These are phyloP conservation scores for Myriosclerotinia curreyana DNA, from an alignment of 2,329 filamentous ascomycete genomes.

Conservation along the genomic window DNA sequence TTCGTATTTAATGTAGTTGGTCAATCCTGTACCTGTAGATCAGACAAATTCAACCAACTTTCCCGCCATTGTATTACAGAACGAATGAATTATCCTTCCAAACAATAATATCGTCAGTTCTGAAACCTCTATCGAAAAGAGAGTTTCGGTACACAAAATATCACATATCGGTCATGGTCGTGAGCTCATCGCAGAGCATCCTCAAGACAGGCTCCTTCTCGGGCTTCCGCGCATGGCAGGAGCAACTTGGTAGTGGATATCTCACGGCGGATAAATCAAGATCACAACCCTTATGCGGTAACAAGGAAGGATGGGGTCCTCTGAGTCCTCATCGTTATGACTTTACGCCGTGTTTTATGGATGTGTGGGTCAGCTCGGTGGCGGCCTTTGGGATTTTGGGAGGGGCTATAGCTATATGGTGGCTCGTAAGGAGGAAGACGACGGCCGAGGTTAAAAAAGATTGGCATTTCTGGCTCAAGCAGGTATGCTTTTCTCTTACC, in stretches of 20 bases:
- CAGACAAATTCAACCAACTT: not conserved
- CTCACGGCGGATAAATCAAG: constrained; percentile 46
- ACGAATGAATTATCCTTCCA: constrained; percentile 18
- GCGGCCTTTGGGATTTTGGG: constrained; percentile 75
- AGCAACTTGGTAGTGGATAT: constrained; percentile 57
- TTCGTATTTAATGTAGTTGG: constrained; percentile 8
- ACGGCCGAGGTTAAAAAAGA: constrained; percentile 70
- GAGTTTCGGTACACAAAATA: constrained; percentile 22
- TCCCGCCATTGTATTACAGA: constrained; percentile 19
- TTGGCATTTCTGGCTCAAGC: constrained; percentile 89
- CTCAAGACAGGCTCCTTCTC: constrained; percentile 57
- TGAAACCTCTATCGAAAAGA: constrained; percentile 25
- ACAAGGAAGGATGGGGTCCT: constrained; percentile 92
- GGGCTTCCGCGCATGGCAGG: constrained; percentile 50
- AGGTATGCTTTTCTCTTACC: constrained; percentile 56
- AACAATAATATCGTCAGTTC: constrained; percentile 19
- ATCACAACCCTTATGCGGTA: constrained; percentile 75
- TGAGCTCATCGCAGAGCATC: constrained; percentile 30
- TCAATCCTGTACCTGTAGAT: constrained; percentile 10
- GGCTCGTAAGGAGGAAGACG: constrained; percentile 68
- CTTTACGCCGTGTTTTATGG: constrained; percentile 96
- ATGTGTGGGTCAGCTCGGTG: constrained; percentile 79
- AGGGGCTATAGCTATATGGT: constrained; percentile 75
- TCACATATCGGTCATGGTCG: constrained; percentile 27
- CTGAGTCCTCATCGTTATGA: constrained; percentile 84